Percentiles rank a stretch among this genome's conserved stretches.
phyloP scores from a whole-genome alignment of 2,329 filamentous ascomycete genomes.

The Penicillium sp. region DNA sequence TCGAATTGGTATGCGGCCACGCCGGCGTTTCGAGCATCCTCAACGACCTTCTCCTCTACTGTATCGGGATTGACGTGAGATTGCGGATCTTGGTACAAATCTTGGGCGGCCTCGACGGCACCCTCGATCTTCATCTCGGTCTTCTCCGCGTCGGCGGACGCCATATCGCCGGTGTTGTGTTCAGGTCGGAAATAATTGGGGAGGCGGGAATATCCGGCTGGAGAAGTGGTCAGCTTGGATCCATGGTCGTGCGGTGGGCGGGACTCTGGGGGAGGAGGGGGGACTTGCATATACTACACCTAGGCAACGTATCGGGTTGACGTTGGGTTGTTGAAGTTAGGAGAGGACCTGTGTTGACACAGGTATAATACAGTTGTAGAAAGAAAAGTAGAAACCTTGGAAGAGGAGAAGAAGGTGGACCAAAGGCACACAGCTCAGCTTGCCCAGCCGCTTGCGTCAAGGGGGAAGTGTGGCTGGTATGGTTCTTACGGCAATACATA shows the following conservation, averaged over 20 bases:
- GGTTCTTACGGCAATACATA: slow-evolving; percentile 1
- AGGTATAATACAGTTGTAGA: background rate
- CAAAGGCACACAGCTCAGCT: slow-evolving; percentile 8
- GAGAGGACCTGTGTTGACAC: background rate
- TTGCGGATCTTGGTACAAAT: slow-evolving; percentile 56
- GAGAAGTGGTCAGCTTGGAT: background rate
- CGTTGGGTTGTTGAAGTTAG: background rate
- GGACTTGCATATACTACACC: slow-evolving; percentile 2
- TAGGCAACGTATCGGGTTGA: background rate
- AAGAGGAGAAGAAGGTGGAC: slow-evolving; percentile 12
- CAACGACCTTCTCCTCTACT: slow-evolving; percentile 70
- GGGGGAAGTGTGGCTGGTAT: slow-evolving; percentile 21
- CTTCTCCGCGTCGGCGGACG: slow-evolving; percentile 35
- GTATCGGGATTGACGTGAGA: slow-evolving; percentile 66
- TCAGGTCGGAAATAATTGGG: background rate
- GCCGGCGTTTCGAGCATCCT: slow-evolving; percentile 76
- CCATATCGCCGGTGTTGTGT: slow-evolving; percentile 26
- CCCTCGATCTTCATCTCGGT: slow-evolving; percentile 79
- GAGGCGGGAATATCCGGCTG: background rate
- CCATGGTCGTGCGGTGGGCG: background rate
- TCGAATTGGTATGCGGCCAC: slow-evolving; percentile 81
- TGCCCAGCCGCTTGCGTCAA: slow-evolving; percentile 32
- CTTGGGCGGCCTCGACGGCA: slow-evolving; percentile 69
- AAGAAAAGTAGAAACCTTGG: background rate
- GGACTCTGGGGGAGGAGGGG: background rate